These are phyloP conservation scores for Schizophyllum commune DNA, from an alignment of 1,284 basidiomycete genomes.

Conservation along the genomic window DNA sequence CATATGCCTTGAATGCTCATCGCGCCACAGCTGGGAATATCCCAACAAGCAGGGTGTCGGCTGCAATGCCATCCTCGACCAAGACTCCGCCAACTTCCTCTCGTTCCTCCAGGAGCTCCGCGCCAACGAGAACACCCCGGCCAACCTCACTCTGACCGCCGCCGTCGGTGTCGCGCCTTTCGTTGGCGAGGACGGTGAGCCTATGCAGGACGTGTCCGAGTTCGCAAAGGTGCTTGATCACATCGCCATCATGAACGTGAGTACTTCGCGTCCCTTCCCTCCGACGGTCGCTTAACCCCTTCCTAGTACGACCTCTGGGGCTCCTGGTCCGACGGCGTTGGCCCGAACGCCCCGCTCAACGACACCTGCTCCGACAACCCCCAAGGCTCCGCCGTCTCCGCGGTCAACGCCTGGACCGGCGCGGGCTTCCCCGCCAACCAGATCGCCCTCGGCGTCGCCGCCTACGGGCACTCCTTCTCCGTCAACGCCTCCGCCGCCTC, in stretches of 20 bases:
- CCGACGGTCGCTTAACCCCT: not conserved
- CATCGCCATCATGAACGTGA: conserved; percentile 28
- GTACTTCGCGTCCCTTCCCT: not conserved
- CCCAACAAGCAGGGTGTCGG: conserved; percentile 64
- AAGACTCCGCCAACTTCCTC: conserved; percentile 71
- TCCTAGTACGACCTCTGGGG: conserved; percentile 73
- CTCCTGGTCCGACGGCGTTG: conserved; percentile 41
- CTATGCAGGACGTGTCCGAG: conserved; percentile 55
- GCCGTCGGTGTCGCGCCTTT: conserved; percentile 69
- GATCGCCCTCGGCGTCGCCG: conserved; percentile 66
- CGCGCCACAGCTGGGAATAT: conserved; percentile 73
- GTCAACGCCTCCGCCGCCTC: conserved; percentile 36
- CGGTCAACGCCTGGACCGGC: conserved; percentile 64
- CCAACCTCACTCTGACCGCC: conserved; percentile 64
- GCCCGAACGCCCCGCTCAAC: conserved; percentile 79
- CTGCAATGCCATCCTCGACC: conserved; percentile 56
- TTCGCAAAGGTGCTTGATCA: conserved; percentile 74
- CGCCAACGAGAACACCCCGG: conserved; percentile 28
- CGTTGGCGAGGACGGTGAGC: conserved; percentile 45
- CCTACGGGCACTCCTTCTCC: conserved; percentile 63
- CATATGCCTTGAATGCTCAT: conserved; percentile 4
- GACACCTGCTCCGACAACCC: conserved; percentile 63
- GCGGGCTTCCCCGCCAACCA: conserved; percentile 77
- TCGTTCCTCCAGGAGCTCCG: conserved; percentile 71
- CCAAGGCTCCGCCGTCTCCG: conserved; percentile 68